A percentile compares a stretch with the other conserved stretches of the same genome.
These are phyloP conservation scores for Simmondsia chinensis DNA, from an alignment of 148 eudicot species.

Conservation along the genomic window DNA sequence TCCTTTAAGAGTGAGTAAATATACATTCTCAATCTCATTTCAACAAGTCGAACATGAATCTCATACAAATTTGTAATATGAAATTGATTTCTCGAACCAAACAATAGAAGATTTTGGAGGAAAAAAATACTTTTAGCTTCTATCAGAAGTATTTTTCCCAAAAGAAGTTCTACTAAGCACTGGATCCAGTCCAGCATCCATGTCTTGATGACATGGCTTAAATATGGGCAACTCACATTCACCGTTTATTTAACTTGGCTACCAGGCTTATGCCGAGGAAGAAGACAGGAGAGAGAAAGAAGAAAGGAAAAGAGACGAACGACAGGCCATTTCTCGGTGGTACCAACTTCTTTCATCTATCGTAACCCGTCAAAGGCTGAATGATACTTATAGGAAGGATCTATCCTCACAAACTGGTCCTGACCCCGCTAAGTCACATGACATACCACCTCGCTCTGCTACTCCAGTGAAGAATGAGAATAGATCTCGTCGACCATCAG, in stretches of 20 bases:
- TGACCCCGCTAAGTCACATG: slow-evolving; percentile 13
- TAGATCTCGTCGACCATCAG: slow-evolving; percentile 10
- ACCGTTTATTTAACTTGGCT: slow-evolving; percentile 2
- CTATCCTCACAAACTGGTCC: slow-evolving; percentile 14
- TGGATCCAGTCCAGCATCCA: too few relatives aligned
- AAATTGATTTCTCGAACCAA: too few relatives aligned
- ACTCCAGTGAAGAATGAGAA: slow-evolving; percentile 7
- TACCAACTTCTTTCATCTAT: slow-evolving; percentile 93
- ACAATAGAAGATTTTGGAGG: too few relatives aligned
- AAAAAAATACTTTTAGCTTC: too few relatives aligned
- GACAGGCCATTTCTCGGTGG: slow-evolving; percentile 78
- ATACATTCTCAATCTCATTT: too few relatives aligned
- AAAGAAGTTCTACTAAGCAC: too few relatives aligned
- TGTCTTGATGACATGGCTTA: too few relatives aligned
- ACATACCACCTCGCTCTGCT: slow-evolving; percentile 8
- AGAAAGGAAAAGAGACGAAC: slow-evolving; percentile 57
- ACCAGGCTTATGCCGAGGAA: slow-evolving; percentile 84
- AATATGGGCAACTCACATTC: background rate
- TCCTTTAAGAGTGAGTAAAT: too few relatives aligned
- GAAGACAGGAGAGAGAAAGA: slow-evolving; percentile 68
- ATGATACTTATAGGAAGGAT: slow-evolving; percentile 41
- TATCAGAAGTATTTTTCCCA: too few relatives aligned
- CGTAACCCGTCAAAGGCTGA: slow-evolving; percentile 64
- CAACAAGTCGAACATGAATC: too few relatives aligned
- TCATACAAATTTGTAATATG: too few relatives aligned